Percentiles rank a stretch among this genome's conserved stretches.
These are phyloP conservation scores for Cruciata laevipes DNA, from an alignment of 257 asterid genomes.

Conservation along the genomic window DNA sequence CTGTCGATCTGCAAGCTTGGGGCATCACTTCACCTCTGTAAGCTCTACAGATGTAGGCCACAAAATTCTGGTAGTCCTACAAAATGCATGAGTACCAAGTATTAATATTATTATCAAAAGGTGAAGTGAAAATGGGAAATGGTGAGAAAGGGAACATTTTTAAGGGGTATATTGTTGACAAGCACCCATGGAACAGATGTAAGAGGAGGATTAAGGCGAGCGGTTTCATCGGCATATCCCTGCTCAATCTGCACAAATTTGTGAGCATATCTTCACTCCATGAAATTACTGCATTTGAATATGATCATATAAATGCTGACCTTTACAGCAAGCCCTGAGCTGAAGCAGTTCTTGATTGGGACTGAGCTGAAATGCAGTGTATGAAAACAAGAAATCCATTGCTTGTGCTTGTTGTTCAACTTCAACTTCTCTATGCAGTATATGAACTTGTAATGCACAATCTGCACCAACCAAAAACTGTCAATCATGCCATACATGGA, in stretches of 20 bases:
- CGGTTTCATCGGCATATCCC: slow-evolving; percentile 63
- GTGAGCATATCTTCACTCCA: not conserved
- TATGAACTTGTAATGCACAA: slow-evolving; percentile 57
- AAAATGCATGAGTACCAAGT: slow-evolving; percentile 8
- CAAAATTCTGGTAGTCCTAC: slow-evolving; percentile 67
- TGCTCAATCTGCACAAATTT: slow-evolving; percentile 50
- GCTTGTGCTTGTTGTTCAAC: slow-evolving; percentile 42
- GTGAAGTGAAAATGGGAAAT: not conserved
- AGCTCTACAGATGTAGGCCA: slow-evolving; percentile 57
- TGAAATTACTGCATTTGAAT: not conserved
- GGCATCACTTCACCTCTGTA: slow-evolving; percentile 50
- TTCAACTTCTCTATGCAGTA: slow-evolving; percentile 61
- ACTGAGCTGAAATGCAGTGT: slow-evolving; percentile 35
- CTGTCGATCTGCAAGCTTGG: slow-evolving; percentile 41
- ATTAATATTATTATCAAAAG: not conserved
- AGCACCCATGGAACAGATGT: slow-evolving; percentile 89
- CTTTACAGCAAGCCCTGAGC: slow-evolving; percentile 49
- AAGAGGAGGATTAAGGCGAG: slow-evolving; percentile 60
- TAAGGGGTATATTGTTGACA: slow-evolving; percentile 64
- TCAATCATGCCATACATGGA: too few species aligned
- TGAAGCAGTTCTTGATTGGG: slow-evolving; percentile 54
- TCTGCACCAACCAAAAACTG: slow-evolving; percentile 29
- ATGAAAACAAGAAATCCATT: slow-evolving; percentile 69
- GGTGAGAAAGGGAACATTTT: slow-evolving; percentile 25
- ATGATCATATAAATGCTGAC: slow-evolving; percentile 20